Percentiles rank a stretch among this genome's conserved stretches.
Evolutionary conservation across 805 yeast species (phyloP).

Genomic region (Wickerhamiella alocasiicola): DNA sequence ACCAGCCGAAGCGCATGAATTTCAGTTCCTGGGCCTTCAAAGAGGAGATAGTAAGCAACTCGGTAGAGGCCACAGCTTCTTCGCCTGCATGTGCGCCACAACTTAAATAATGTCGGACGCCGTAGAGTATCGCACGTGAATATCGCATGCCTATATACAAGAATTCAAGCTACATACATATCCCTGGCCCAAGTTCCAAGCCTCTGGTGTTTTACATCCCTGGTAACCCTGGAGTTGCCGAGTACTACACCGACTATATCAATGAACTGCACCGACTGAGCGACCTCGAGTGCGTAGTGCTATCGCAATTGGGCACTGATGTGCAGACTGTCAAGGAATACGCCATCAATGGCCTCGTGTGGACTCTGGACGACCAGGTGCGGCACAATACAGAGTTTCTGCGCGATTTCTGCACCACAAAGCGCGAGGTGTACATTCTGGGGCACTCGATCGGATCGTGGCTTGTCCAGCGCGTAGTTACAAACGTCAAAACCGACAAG

Average conservation of each 20-base stretch:
- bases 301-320: slow-evolving; percentile 55
- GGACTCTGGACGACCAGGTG: slow-evolving; percentile 41
- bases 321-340: slow-evolving; percentile 13
- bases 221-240: slow-evolving; percentile 66
- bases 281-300: slow-evolving; percentile 40
- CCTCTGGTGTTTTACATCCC: slow-evolving; percentile 50
- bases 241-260: slow-evolving; percentile 48
- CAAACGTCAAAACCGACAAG: neutral
- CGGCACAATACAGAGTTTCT: slow-evolving; percentile 46
- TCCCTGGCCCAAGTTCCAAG: slow-evolving; percentile 3
- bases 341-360: slow-evolving; percentile 18
- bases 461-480: slow-evolving; percentile 42
- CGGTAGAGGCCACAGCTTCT: too few species aligned
- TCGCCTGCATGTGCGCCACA: too few species aligned
- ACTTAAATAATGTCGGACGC: too few species aligned
- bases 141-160: neutral
- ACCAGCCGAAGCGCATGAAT: too few species aligned
- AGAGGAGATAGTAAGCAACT: too few species aligned
- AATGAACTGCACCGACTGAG: slow-evolving; percentile 34
- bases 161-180: slow-evolving; percentile 2
- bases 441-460: slow-evolving; percentile 69
- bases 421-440: slow-evolving; percentile 35
- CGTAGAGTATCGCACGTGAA: too few species aligned
- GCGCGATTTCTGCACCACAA: slow-evolving; percentile 23
- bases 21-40: too few species aligned